These are phyloP conservation scores for Epithemia pelagica DNA, from an alignment of 108 stramenopile genomes.

Conservation along the genomic window DNA sequence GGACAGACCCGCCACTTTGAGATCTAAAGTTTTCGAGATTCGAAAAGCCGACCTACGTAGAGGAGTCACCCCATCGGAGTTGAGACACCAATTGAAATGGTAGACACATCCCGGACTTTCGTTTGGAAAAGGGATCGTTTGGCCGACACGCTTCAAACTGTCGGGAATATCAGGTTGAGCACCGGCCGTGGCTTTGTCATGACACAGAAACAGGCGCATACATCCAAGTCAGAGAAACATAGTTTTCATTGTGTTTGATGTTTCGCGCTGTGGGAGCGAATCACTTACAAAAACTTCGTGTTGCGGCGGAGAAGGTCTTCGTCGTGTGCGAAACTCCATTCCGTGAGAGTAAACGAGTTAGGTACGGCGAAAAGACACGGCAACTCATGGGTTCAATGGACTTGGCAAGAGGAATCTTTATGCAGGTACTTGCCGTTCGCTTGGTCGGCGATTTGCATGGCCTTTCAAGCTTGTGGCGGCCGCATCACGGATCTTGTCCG, in stretches of 20 bases:
- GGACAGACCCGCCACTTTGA: slow-evolving; percentile 64
- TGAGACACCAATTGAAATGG: slow-evolving; percentile 84
- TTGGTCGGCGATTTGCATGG: too few species aligned
- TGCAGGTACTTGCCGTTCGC: too few species aligned
- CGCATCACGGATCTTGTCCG: too few species aligned
- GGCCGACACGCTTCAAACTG: slow-evolving; percentile 55
- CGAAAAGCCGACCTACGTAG: slow-evolving; percentile 77
- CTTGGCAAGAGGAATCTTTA: too few species aligned
- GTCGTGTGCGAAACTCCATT: neutral
- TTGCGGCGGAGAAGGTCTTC: neutral
- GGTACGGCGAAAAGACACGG: neutral
- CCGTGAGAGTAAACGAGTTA: neutral
- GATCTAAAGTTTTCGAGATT: slow-evolving; percentile 79
- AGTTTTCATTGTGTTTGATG: too few species aligned
- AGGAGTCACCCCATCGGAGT: slow-evolving; percentile 83
- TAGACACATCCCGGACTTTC: slow-evolving; percentile 85
- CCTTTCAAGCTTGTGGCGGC: too few species aligned
- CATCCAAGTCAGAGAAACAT: neutral
- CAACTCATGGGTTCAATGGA: too few species aligned
- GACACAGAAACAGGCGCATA: neutral
- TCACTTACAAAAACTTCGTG: neutral
- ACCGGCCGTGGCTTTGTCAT: neutral
- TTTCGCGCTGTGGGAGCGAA: too few species aligned
- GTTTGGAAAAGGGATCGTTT: slow-evolving; percentile 56
- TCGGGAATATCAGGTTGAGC: slow-evolving; percentile 24